Evolutionary conservation across 371 early-diverging fungal genomes (phyloP).

Genomic region (Rhizopus sp.): DNA sequence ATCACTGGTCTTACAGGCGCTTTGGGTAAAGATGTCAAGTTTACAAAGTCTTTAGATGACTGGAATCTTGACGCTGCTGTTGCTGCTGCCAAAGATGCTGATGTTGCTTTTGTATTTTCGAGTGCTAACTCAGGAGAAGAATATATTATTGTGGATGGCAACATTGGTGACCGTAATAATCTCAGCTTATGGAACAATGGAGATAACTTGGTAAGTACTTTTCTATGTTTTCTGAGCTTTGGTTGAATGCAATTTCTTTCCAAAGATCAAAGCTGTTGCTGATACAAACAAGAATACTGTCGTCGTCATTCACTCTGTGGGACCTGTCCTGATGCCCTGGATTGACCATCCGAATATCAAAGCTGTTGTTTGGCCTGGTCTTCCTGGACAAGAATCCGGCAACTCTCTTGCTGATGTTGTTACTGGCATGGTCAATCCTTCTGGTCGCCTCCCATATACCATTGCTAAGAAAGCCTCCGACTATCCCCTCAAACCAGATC

Average conservation of each 20-base stretch:
- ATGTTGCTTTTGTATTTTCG: conserved; percentile 30
- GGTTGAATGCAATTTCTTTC: background rate
- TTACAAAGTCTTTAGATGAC: conserved; percentile 39
- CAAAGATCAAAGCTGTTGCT: conserved; percentile 56
- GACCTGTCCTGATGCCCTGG: no score
- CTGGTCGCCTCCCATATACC: conserved; percentile 64
- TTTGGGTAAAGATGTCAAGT: conserved; percentile 32
- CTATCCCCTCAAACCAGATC: conserved; percentile 34
- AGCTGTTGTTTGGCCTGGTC: conserved; percentile 55
- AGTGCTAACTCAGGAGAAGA: conserved; percentile 63
- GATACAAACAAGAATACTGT: conserved; percentile 53
- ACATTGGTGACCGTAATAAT: conserved; percentile 59
- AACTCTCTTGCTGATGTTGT: conserved; percentile 62
- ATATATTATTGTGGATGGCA: conserved; percentile 37
- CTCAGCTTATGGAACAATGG: conserved; percentile 62
- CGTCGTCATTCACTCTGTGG: conserved; percentile 28
- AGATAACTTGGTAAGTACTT: conserved; percentile 49
- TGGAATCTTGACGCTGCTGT: conserved; percentile 38
- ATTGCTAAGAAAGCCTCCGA: conserved; percentile 43
- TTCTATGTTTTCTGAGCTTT: background rate
- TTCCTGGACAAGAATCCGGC: conserved; percentile 63
- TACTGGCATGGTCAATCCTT: conserved; percentile 62
- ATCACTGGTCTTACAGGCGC: conserved; percentile 41
- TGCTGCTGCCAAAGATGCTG: conserved; percentile 30
- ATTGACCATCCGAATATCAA: conserved; percentile 27